These are phyloP conservation scores for Kurtzmaniella quercitrusa DNA, from an alignment of 1,139 yeast species.

Conservation along the genomic window DNA sequence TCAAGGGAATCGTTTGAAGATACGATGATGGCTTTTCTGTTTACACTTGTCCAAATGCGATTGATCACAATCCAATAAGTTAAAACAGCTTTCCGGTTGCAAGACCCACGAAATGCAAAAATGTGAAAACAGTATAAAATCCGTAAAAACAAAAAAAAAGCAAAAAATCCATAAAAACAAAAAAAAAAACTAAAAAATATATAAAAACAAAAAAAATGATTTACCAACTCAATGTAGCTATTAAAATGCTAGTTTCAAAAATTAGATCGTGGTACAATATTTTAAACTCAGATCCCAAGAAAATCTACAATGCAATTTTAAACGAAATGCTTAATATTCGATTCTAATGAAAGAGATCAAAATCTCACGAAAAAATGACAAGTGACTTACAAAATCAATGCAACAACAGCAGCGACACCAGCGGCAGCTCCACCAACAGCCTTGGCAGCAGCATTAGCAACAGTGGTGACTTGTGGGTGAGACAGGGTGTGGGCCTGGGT, in stretches of 20 bases:
- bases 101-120: too few species aligned
- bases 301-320: too few species aligned
- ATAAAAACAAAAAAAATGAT: too few species aligned
- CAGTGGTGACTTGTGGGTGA: background rate
- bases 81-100: background rate
- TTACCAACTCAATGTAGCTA: too few species aligned
- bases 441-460: slow-evolving; percentile 1
- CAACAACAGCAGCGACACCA: slow-evolving; percentile 1
- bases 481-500: background rate
- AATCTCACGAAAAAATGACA: background rate
- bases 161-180: background rate
- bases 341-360: background rate
- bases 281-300: too few species aligned
- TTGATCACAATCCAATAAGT: background rate
- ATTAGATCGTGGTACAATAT: too few species aligned
- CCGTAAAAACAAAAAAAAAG: too few species aligned
- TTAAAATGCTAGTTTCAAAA: too few species aligned
- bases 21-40: background rate
- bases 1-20: background rate
- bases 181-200: background rate
- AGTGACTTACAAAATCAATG: background rate
- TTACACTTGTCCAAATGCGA: background rate
- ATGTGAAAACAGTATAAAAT: background rate
- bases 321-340: background rate
- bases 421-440: slow-evolving; percentile 1